Conservation (phyloP, 306 rosid species). For the Vachellia pachyceras region DNA sequence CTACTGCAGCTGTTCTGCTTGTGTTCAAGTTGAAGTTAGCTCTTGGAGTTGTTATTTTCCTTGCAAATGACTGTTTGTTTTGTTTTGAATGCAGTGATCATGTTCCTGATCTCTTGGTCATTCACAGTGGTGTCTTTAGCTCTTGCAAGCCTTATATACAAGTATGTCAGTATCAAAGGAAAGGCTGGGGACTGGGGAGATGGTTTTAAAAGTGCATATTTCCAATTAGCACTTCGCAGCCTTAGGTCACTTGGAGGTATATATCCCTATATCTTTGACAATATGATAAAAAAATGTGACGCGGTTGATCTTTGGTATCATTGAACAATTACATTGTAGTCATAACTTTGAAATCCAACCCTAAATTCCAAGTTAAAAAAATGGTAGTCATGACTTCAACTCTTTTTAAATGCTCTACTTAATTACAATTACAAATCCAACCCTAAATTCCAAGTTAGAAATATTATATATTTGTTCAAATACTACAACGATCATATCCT, state of each 20-base stretch:
- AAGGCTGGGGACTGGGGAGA: conserved; percentile 99
- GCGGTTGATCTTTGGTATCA: conserved; percentile 26
- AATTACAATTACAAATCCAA: too few species aligned
- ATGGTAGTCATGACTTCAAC: too few species aligned
- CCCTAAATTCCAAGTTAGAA: neutral
- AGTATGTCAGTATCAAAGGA: conserved; percentile 93
- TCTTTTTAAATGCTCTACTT: too few species aligned
- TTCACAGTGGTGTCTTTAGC: conserved; percentile 92
- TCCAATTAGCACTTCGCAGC: conserved; percentile 98
- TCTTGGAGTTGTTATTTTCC: conserved; percentile 27
- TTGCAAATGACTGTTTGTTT: conserved; percentile 19
- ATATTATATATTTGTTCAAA: neutral
- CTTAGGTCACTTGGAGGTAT: conserved; percentile 98
- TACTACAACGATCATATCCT: neutral
- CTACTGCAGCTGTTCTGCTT: conserved; percentile 22
- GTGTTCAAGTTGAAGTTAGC: conserved; percentile 18
- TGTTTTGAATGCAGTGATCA: conserved; percentile 77
- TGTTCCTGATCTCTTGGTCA: conserved; percentile 99
- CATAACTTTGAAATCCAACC: neutral
- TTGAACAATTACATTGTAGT: neutral
- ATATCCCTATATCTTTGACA: conserved; percentile 27
- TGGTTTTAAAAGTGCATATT: conserved; percentile 99
- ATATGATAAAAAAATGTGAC: conserved; percentile 1
- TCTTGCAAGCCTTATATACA: conserved; percentile 97
- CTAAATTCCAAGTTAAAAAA: too few species aligned